phyloP scores from a whole-genome alignment of 192 early-diverging fungal species.

The Linnemannia exigua region DNA sequence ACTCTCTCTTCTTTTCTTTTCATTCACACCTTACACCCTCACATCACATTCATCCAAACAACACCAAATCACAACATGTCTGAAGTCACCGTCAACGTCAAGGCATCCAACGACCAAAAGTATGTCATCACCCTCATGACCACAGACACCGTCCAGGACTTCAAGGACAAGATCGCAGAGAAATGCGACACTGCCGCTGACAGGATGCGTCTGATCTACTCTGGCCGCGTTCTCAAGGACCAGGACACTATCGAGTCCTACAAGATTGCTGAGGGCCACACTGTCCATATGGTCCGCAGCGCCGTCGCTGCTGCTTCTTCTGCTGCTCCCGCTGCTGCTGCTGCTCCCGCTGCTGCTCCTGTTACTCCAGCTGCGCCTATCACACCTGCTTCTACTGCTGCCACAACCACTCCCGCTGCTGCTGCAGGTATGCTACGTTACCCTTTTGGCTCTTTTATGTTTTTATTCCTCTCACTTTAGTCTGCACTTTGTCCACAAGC shows the following conservation, averaged over 20 bases:
- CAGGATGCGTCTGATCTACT: slow-evolving; percentile 91
- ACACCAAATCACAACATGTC: slow-evolving; percentile 59
- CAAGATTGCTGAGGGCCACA: slow-evolving; percentile 89
- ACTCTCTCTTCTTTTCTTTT: slow-evolving; percentile 4
- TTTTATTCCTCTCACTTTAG: neutral
- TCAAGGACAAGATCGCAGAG: slow-evolving; percentile 84
- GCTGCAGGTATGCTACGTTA: slow-evolving; percentile 26
- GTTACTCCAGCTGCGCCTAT: slow-evolving; percentile 51
- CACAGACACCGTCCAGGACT: slow-evolving; percentile 74
- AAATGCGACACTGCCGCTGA: slow-evolving; percentile 73
- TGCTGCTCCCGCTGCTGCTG: slow-evolving; percentile 49
- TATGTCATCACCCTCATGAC: slow-evolving; percentile 73
- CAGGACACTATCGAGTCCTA: slow-evolving; percentile 80
- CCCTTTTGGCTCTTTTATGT: neutral
- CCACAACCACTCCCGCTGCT: slow-evolving; percentile 41
- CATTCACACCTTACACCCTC: neutral
- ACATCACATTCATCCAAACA: slow-evolving; percentile 13
- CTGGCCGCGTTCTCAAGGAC: slow-evolving; percentile 96
- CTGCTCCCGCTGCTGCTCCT: slow-evolving; percentile 51
- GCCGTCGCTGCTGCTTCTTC: slow-evolving; percentile 56
- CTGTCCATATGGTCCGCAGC: slow-evolving; percentile 93
- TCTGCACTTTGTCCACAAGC: neutral
- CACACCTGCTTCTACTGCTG: slow-evolving; percentile 48
- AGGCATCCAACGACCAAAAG: slow-evolving; percentile 80
- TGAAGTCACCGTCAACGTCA: slow-evolving; percentile 79